These are phyloP conservation scores for Pigoraptor vietnamica DNA, from an alignment of 78 protist genomes.

Conservation along the genomic window DNA sequence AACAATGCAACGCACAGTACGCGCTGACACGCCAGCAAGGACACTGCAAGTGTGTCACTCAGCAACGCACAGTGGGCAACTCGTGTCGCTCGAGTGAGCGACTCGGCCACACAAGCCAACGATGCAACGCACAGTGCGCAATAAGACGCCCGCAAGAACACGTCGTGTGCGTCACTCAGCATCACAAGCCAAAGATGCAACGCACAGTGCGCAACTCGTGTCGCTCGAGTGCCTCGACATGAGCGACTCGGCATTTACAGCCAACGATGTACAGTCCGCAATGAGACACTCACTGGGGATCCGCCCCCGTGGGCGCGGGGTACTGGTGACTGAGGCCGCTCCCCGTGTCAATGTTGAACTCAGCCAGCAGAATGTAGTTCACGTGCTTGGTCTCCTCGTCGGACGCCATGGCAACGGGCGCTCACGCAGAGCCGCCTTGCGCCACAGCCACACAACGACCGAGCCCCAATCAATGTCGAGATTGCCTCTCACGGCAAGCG, in stretches of 20 bases:
- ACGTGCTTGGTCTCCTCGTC: conserved; percentile 9
- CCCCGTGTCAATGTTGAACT: conserved; percentile 77
- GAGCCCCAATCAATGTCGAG: too few species aligned
- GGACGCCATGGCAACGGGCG: too few species aligned
- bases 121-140: too few species aligned
- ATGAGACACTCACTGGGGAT: not conserved
- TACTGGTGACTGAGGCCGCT: conserved; percentile 51
- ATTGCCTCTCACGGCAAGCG: too few species aligned
- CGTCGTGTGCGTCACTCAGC: not conserved
- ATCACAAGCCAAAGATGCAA: not conserved
- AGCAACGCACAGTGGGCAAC: not conserved
- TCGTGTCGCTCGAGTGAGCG: not conserved
- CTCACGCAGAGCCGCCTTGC: too few species aligned
- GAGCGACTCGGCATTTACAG: too few species aligned
- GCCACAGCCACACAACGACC: too few species aligned
- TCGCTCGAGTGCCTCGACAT: too few species aligned
- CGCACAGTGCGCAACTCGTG: not conserved
- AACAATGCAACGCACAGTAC: not conserved
- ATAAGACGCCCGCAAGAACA: conserved; percentile 72
- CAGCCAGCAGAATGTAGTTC: conserved; percentile 63
- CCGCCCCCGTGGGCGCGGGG: conserved; percentile 55
- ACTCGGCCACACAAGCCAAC: too few species aligned
- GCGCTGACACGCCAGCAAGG: not conserved
- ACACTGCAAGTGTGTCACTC: too few species aligned
- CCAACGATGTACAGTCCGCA: not conserved